Percentiles rank a stretch among this genome's conserved stretches.
phyloP scores from a whole-genome alignment of 306 rosid genomes.

The Trifolium subterraneum region DNA sequence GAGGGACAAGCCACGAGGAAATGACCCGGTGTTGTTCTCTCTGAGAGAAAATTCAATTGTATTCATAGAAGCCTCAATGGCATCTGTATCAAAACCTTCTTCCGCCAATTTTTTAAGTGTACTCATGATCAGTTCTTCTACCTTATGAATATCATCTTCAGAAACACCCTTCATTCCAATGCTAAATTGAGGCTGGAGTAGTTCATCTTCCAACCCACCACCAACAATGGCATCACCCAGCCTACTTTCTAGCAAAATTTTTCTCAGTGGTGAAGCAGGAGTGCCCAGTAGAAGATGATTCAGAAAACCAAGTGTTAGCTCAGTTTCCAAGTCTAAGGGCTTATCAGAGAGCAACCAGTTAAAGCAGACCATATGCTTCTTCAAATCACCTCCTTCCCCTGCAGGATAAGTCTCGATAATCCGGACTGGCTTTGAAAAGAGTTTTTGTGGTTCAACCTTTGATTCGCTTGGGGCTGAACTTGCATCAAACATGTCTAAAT shows the following conservation, averaged over 20 bases:
- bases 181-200: constrained; percentile 95
- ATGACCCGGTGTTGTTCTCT: constrained; percentile 97
- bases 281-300: constrained; percentile 99
- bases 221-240: constrained; percentile 98
- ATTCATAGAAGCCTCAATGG: constrained; percentile 99
- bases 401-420: constrained; percentile 91
- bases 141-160: constrained; percentile 78
- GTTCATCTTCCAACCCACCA: constrained; percentile 97
- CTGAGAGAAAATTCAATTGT: constrained; percentile 97
- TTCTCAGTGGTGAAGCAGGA: constrained; percentile 96
- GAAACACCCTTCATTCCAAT: constrained; percentile 94
- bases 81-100: constrained; percentile 87
- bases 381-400: constrained; percentile 82
- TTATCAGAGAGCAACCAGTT: constrained; percentile 95
- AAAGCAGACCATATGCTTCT: constrained; percentile 87
- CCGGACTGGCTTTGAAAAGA: constrained; percentile 81
- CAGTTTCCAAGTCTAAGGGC: constrained; percentile 86
- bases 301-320: constrained; percentile 77
- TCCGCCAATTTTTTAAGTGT: constrained; percentile 76
- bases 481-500: constrained; percentile 79
- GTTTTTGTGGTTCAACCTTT: constrained; percentile 67
- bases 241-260: constrained; percentile 91
- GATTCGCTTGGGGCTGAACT: constrained; percentile 83
- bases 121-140: constrained; percentile 72
- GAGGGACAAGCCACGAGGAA: constrained; percentile 92